Conservation (phyloP, 2,329 filamentous ascomycete species). For the Dothistroma pini region DNA sequence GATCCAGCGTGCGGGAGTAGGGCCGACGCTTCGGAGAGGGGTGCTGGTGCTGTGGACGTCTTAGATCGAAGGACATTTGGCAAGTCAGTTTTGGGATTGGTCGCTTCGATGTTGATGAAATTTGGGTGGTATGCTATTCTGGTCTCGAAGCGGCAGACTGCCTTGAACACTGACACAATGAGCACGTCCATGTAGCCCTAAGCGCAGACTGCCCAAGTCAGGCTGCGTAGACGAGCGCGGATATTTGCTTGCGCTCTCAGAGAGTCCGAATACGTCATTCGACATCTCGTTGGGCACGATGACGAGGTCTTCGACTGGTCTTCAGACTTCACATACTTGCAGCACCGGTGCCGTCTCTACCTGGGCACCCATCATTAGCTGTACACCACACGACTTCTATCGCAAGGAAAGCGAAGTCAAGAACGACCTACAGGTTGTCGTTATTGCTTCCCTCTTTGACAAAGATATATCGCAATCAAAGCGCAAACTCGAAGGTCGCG, state of each 20-base stretch:
- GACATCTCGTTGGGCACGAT: background rate
- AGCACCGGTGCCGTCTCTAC: background rate
- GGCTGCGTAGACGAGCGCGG: no score
- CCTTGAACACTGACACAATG: no score
- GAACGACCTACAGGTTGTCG: constrained; percentile 7
- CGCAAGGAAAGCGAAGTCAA: constrained; percentile 6
- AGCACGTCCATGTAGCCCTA: no score
- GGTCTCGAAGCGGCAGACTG: no score
- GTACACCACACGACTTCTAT: background rate
- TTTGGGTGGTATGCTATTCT: no score
- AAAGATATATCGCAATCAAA: constrained; percentile 4
- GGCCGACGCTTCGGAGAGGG: no score
- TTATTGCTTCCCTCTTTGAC: background rate
- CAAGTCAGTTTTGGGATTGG: no score
- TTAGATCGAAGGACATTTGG: no score
- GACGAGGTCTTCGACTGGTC: background rate
- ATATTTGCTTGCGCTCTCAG: background rate
- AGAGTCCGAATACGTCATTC: background rate
- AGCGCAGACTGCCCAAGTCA: no score
- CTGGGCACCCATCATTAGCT: background rate
- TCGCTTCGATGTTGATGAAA: no score
- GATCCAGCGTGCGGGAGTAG: no score
- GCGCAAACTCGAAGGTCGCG: background rate
- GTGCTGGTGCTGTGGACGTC: no score
- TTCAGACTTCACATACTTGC: background rate